Conservation (phyloP, 2,329 filamentous ascomycete genomes). For the Aspergillus brasiliensis region DNA sequence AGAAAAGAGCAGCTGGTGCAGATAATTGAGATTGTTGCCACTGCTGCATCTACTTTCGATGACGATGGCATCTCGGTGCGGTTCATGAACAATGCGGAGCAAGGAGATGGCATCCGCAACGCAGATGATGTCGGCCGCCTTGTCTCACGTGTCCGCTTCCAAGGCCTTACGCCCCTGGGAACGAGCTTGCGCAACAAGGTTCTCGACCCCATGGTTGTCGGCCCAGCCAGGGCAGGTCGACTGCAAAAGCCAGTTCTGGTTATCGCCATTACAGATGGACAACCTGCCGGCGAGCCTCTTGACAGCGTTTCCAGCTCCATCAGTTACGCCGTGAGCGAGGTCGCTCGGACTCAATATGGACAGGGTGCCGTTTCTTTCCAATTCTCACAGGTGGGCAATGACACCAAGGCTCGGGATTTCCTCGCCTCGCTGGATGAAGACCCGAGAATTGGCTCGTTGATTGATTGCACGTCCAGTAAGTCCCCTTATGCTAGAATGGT, state of each 20-base stretch:
- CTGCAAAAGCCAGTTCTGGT: slow-evolving; percentile 66
- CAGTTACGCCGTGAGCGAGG: slow-evolving; percentile 54
- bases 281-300: slow-evolving; percentile 64
- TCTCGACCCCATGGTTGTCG: slow-evolving; percentile 61
- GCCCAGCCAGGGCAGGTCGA: slow-evolving; percentile 53
- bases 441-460: slow-evolving; percentile 60
- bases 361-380: slow-evolving; percentile 65
- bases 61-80: slow-evolving; percentile 68
- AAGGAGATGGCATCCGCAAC: slow-evolving; percentile 57
- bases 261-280: slow-evolving; percentile 67
- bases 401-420: slow-evolving; percentile 65
- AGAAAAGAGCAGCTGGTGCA: slow-evolving; percentile 68
- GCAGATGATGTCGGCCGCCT: slow-evolving; percentile 62
- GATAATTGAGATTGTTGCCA: slow-evolving; percentile 65
- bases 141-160: slow-evolving; percentile 62
- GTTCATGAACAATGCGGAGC: slow-evolving; percentile 67
- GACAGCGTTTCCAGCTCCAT: slow-evolving; percentile 61
- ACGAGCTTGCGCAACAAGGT: slow-evolving; percentile 65
- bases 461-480: slow-evolving; percentile 71
- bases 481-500: slow-evolving; percentile 13
- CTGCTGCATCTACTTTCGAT: slow-evolving; percentile 68
- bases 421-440: slow-evolving; percentile 66
- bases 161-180: slow-evolving; percentile 68
- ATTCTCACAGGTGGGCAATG: slow-evolving; percentile 70
- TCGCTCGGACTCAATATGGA: slow-evolving; percentile 56